Percentiles rank a stretch among this genome's conserved stretches.
These are phyloP conservation scores for Cadophora sp. DNA, from an alignment of 2,329 filamentous ascomycete genomes.

Conservation along the genomic window DNA sequence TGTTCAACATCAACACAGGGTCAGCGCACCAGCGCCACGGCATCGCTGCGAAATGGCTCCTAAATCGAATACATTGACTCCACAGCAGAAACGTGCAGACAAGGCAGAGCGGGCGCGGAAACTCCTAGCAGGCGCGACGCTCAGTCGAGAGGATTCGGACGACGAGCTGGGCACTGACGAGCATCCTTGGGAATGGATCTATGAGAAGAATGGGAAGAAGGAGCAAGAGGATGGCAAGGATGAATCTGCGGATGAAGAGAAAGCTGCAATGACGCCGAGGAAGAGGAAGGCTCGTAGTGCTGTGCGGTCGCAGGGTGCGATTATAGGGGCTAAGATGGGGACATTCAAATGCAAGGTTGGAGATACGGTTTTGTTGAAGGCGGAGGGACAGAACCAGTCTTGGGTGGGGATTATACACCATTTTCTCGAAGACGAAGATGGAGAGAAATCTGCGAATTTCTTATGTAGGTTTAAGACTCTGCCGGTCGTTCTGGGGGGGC, in stretches of 20 bases:
- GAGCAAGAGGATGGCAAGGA: constrained; percentile 29
- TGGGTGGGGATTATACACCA: constrained; percentile 92
- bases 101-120: constrained; percentile 50
- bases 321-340: constrained; percentile 81
- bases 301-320: constrained; percentile 51
- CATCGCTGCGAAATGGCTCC: constrained; percentile 41
- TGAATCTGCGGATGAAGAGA: constrained; percentile 30
- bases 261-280: constrained; percentile 26
- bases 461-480: constrained; percentile 59
- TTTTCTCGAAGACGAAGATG: constrained; percentile 76
- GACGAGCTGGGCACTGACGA: constrained; percentile 82
- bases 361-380: constrained; percentile 85
- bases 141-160: constrained; percentile 76
- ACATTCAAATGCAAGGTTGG: constrained; percentile 81
- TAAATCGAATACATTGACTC: constrained; percentile 26
- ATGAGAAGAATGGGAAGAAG: constrained; percentile 49
- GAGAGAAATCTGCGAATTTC: constrained; percentile 83
- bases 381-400: constrained; percentile 77
- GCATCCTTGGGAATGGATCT: constrained; percentile 81
- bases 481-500: neutral
- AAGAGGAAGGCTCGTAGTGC: constrained; percentile 36
- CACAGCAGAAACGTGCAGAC: constrained; percentile 34
- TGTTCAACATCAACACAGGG: constrained; percentile 8
- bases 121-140: constrained; percentile 43
- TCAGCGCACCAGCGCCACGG: constrained; percentile 6